Evolutionary conservation across 2,329 filamentous ascomycete genomes (phyloP).

Genomic region (Onygenales sp.): DNA sequence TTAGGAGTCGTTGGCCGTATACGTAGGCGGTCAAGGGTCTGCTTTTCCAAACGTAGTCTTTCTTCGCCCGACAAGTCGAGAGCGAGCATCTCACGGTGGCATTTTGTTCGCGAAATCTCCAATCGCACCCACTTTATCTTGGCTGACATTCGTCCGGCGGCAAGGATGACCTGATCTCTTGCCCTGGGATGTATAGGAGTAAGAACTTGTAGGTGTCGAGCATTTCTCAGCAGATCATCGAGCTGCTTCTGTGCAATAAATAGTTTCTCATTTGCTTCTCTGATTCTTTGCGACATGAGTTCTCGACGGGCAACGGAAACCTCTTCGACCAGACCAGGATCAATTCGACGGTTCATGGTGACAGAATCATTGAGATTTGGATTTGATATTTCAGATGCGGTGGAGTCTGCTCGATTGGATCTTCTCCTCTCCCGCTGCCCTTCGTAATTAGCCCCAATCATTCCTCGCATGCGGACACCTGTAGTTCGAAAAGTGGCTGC

Average conservation of each 20-base stretch:
- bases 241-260: constrained; percentile 64
- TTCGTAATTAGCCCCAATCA: constrained; percentile 76
- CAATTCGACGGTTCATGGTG: constrained; percentile 64
- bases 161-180: constrained; percentile 73
- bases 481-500: constrained; percentile 88
- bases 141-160: constrained; percentile 73
- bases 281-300: constrained; percentile 74
- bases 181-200: constrained; percentile 88
- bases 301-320: constrained; percentile 73
- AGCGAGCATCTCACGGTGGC: constrained; percentile 77
- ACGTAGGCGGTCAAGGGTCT: constrained; percentile 20
- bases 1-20: constrained; percentile 13
- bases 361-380: constrained; percentile 60
- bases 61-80: constrained; percentile 76
- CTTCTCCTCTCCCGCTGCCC: constrained; percentile 52
- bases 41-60: constrained; percentile 10
- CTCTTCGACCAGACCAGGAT: constrained; percentile 75
- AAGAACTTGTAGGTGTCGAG: constrained; percentile 77
- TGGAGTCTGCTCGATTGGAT: constrained; percentile 59
- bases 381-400: constrained; percentile 41
- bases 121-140: constrained; percentile 90
- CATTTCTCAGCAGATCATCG: constrained; percentile 76
- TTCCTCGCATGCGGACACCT: constrained; percentile 80
- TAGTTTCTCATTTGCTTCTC: constrained; percentile 72
- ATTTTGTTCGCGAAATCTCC: constrained; percentile 85